phyloP scores from a whole-genome alignment of 441 rosid genomes.

The Eutrema salsugineum region DNA sequence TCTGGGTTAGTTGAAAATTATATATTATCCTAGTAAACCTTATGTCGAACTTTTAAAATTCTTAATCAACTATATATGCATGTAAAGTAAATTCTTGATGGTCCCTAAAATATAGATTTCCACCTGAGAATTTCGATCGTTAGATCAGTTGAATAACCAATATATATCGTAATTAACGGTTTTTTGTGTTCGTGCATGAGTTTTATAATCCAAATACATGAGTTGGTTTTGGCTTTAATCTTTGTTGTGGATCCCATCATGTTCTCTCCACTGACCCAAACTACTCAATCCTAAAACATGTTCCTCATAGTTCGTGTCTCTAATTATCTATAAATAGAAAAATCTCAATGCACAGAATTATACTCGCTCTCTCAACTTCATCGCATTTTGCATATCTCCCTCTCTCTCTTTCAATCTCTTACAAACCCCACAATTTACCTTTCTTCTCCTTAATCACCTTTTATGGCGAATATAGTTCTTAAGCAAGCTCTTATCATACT shows the following conservation, averaged over 20 bases:
- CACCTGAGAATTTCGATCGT: conserved; percentile 24
- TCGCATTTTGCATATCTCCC: neutral
- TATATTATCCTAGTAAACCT: neutral
- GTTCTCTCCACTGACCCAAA: conserved; percentile 24
- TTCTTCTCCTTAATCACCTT: neutral
- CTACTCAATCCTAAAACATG: conserved; percentile 17
- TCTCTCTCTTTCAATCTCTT: neutral
- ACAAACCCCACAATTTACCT: neutral
- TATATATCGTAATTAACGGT: neutral
- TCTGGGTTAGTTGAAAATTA: neutral
- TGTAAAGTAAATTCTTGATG: conserved; percentile 14
- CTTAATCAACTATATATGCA: neutral
- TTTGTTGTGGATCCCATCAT: conserved; percentile 28
- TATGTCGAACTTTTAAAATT: neutral
- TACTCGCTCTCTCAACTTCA: conserved; percentile 13
- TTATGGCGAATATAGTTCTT: conserved; percentile 23
- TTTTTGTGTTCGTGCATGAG: neutral
- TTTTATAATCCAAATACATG: conserved; percentile 8
- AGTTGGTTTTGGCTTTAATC: neutral
- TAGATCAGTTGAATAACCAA: conserved; percentile 9
- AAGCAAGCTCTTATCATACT: conserved; percentile 24
- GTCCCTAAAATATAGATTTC: conserved; percentile 18
- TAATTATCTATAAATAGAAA: conserved; percentile 28
- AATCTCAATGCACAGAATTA: conserved; percentile 8
- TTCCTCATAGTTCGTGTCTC: neutral